Base-by-base conservation (phyloP, 192 early-diverging fungal species). In the Coemansia sp. region DNA sequence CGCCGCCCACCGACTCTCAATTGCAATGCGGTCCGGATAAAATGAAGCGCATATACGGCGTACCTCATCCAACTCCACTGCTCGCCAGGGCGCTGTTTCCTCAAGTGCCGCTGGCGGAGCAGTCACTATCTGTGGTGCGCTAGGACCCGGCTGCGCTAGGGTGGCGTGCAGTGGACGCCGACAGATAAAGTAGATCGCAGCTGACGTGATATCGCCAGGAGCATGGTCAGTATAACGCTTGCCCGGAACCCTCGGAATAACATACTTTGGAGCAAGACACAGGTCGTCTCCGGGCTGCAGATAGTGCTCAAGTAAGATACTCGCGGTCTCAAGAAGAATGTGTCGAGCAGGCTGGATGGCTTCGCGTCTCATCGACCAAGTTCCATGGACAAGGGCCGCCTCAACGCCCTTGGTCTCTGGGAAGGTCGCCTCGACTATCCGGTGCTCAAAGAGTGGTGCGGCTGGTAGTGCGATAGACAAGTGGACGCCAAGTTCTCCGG, bases 281-380 rank as follows among this genome's bases (percentile, higher is more conserved):
- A 83, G 33, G 8, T 59, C 52, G 46, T 78, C 69, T 5, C 59
- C 66, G 5, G 73, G 33, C 59, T 51, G 68, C 54, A 78, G 29
- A 29, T 69, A 73, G 60, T 71, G 71, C 76, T 75, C 76, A 12
- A 83, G 73, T 41, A 77, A 49, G 1, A 72, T 59, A 9, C 70
- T 68, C 12, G 73, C 66, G 2, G 69, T 52, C 31, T 77, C 67
- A 40, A 83, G 73, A 31, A 75, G 67, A 4, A 72, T 46, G 41
- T 73, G 76, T 27, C 70, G 76, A 46, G 67, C 29, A 1, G 76
- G 65, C 64, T 67, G 66, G 8, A 65, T 67, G 1, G 70, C 49
- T 2, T 63, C 46, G 27, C 42, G 47, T 2, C 33, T n/a, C 20
- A 75, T 16, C 10, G 43, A 49, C 73, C 76, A 78, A n/a, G 44